Evolutionary conservation across 805 yeast genomes (phyloP), one percentile per base, ranked within the genome.

Genomic region (Candida saitoana): DNA sequence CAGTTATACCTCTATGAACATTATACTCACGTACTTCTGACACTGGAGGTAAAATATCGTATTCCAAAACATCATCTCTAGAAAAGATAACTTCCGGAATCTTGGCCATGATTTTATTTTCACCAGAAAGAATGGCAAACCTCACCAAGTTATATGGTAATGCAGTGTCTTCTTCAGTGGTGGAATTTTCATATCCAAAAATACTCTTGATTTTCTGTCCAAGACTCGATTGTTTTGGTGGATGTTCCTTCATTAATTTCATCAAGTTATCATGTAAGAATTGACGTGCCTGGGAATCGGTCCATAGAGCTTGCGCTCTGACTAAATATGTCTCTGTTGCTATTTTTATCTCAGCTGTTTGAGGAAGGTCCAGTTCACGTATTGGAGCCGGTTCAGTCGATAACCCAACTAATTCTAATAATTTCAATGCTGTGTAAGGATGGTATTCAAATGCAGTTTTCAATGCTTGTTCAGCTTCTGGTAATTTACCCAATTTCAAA

Each of bases 91-190:
- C 50, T 18, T 69, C 53, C 1, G 95, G 95, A 18, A 84, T 68
- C 49, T 77, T 75, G 1, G 87, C 86, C 84, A 85, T 79, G 1
- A 82, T 73, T 33, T 78, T 73, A 18, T 78, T 79, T 57, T 84
- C 93, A 14, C 84, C 86, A 0, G 89, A 81, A 33, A 85, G 60
- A 24, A 85, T 71, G 2, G 80, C 82, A 59, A 84, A 83, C 43
- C 95, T 69, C 9, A 84, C 50, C 44, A 86, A 65, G 52, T 83
- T 84, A 3, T 62, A 54, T 1, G 91, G 89, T 0, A 83, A 66
- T n/a, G 62, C 62, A 5, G 42, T 41, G 3, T 37, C 31, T 6
- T 44, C 42, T 5, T 40, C 41, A 12, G 37, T 14, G 17, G 39
- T 40, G 6, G 29, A 27, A 9, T 33, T 29, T 27, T 44, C 5